phyloP scores from a whole-genome alignment of 2,329 filamentous ascomycete genomes.

The Colletotrichum higginsianum region DNA sequence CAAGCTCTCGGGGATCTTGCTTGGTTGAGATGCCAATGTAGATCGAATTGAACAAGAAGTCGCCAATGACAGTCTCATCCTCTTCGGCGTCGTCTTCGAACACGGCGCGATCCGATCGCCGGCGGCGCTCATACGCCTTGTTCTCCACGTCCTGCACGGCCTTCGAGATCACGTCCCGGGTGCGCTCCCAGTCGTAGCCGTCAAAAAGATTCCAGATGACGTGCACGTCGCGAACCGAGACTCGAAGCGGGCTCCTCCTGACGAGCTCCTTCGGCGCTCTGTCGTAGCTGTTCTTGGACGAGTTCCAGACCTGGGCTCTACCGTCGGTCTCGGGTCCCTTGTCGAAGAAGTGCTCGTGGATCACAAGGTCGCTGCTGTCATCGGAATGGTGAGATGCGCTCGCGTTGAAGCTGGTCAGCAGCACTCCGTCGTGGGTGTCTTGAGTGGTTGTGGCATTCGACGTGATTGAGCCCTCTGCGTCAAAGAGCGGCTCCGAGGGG shows the following conservation, averaged over 20 bases:
- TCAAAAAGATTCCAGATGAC: conserved; percentile 98
- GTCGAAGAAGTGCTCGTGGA: conserved; percentile 85
- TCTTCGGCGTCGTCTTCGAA: conserved; percentile 79
- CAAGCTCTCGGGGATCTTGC: conserved; percentile 85
- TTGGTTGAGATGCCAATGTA: conserved; percentile 95
- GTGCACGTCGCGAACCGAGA: conserved; percentile 88
- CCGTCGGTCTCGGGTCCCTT: conserved; percentile 72
- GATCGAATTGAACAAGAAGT: conserved; percentile 98
- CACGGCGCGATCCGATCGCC: conserved; percentile 68
- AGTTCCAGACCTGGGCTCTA: conserved; percentile 86
- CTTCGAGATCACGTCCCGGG: conserved; percentile 87
- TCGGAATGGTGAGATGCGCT: conserved; percentile 60
- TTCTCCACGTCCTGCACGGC: conserved; percentile 90
- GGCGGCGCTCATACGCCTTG: conserved; percentile 82
- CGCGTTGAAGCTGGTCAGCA: conserved; percentile 57
- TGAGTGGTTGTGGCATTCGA: conserved; percentile 57
- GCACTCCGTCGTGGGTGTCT: conserved; percentile 62
- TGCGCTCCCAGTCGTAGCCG: conserved; percentile 95
- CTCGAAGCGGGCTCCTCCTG: conserved; percentile 78
- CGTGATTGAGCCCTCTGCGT: conserved; percentile 56
- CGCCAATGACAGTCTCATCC: conserved; percentile 89
- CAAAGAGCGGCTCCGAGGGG: conserved; percentile 64
- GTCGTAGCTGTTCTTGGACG: conserved; percentile 81
- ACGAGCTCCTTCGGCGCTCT: conserved; percentile 73
- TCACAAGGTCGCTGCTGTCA: conserved; percentile 75